These are phyloP conservation scores for Aspergillus ustus DNA, from an alignment of 2,329 filamentous ascomycete species.

Conservation along the genomic window DNA sequence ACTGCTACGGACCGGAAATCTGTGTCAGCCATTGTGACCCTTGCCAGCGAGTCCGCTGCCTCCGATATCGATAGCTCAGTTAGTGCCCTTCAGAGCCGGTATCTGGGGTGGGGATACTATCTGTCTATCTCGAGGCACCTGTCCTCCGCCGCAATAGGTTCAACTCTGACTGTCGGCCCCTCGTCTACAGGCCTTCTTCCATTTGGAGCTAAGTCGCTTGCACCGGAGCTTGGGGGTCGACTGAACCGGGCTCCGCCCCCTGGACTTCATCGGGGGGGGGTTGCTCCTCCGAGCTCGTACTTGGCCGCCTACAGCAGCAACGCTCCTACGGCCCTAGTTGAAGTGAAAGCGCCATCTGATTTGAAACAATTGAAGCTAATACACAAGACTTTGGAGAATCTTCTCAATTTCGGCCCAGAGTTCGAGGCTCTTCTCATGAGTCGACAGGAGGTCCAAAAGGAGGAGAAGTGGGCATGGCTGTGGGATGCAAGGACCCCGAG, in stretches of 20 bases:
- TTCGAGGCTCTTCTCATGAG: conserved; percentile 94
- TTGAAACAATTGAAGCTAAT: conserved; percentile 80
- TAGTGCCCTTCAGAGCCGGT: conserved; percentile 77
- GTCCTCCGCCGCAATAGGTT: conserved; percentile 72
- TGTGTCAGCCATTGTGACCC: conserved; percentile 76
- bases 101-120: conserved; percentile 83
- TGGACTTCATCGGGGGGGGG: conserved; percentile 62
- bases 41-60: conserved; percentile 78
- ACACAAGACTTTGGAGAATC: conserved; percentile 81
- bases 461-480: conserved; percentile 92
- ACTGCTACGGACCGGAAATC: conserved; percentile 67
- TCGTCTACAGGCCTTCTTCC: conserved; percentile 63
- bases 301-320: conserved; percentile 52
- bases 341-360: conserved; percentile 76
- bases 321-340: conserved; percentile 64
- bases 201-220: conserved; percentile 75
- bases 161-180: conserved; percentile 54
- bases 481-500: conserved; percentile 82
- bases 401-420: conserved; percentile 79
- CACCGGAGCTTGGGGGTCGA: conserved; percentile 51
- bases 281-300: conserved; percentile 78
- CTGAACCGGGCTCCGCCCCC: conserved; percentile 55
- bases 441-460: conserved; percentile 76
- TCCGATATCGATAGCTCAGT: conserved; percentile 83
- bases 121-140: conserved; percentile 80